phyloP scores from a whole-genome alignment of 257 asterid species.

The Jacaranda copaia region DNA sequence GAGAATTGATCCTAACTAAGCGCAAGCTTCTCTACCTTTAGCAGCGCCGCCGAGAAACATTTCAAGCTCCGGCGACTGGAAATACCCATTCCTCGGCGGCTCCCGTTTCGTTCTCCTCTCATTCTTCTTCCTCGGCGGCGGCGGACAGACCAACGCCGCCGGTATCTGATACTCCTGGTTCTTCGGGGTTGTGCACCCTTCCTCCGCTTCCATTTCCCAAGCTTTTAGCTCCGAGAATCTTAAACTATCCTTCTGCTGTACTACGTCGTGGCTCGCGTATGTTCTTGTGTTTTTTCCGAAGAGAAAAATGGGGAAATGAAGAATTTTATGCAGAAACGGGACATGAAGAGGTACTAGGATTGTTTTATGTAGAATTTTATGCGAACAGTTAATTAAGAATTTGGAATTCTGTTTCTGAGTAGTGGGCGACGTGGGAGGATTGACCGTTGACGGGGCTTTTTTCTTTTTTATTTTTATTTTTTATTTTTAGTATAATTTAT shows the following conservation, averaged over 20 bases:
- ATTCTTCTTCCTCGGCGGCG: constrained; percentile 69
- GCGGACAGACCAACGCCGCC: constrained; percentile 58
- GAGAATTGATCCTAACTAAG: background rate
- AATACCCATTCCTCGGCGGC: constrained; percentile 51
- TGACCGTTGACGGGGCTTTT: constrained; percentile 30
- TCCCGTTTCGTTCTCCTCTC: constrained; percentile 32
- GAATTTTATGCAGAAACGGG: background rate
- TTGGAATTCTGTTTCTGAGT: background rate
- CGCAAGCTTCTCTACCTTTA: constrained; percentile 39
- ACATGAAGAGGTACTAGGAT: constrained; percentile 8
- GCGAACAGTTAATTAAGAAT: background rate
- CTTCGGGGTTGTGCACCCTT: constrained; percentile 75
- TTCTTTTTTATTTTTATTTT: background rate
- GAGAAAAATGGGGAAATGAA: background rate
- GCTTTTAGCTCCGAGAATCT: background rate
- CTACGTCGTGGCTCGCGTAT: background rate
- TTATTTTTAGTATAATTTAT: too few species aligned
- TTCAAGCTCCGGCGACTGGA: constrained; percentile 68
- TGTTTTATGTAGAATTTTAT: constrained; percentile 15
- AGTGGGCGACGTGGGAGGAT: constrained; percentile 34
- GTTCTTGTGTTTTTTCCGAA: too few species aligned
- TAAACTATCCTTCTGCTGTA: background rate
- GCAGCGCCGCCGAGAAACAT: constrained; percentile 42
- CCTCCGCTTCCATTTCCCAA: constrained; percentile 47
- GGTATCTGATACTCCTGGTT: constrained; percentile 60